phyloP scores from a whole-genome alignment of 2,329 filamentous ascomycete species.

The Laburnicola sp. region DNA sequence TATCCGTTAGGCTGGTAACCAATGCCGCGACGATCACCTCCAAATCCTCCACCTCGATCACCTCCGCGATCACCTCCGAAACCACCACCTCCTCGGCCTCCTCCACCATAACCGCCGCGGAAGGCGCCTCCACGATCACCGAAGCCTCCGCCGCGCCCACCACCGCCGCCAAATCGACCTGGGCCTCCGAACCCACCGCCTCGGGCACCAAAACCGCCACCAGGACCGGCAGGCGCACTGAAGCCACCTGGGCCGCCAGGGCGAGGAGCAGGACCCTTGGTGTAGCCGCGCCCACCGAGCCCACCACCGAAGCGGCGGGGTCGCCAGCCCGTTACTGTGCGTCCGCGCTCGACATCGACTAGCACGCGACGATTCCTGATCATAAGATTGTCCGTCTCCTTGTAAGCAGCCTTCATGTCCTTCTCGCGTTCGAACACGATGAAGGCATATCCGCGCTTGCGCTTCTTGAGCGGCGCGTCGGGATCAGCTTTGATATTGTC shows the following conservation, averaged over 20 bases:
- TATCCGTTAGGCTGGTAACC: constrained; percentile 50
- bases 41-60: constrained; percentile 53
- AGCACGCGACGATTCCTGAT: constrained; percentile 92
- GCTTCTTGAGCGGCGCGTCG: constrained; percentile 59
- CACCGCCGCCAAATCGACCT: constrained; percentile 52
- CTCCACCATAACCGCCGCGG: constrained; percentile 51
- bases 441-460: constrained; percentile 92
- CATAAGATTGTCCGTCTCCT: constrained; percentile 80
- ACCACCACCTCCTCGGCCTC: constrained; percentile 48
- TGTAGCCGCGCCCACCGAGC: constrained; percentile 89
- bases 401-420: constrained; percentile 99
- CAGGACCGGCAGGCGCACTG: constrained; percentile 52
- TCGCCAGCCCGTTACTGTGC: constrained; percentile 91
- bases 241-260: constrained; percentile 67
- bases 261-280: constrained; percentile 73
- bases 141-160: constrained; percentile 47
- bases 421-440: constrained; percentile 96
- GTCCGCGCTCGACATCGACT: constrained; percentile 93
- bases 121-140: constrained; percentile 54
- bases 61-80: constrained; percentile 52
- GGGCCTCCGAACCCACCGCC: constrained; percentile 52
- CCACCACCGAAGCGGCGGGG: constrained; percentile 90
- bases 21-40: constrained; percentile 47
- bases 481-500: constrained; percentile 73
- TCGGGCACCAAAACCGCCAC: constrained; percentile 55